phyloP scores from a whole-genome alignment of 1,284 basidiomycete genomes.

The Microbotryum lychnidis-dioicae region DNA sequence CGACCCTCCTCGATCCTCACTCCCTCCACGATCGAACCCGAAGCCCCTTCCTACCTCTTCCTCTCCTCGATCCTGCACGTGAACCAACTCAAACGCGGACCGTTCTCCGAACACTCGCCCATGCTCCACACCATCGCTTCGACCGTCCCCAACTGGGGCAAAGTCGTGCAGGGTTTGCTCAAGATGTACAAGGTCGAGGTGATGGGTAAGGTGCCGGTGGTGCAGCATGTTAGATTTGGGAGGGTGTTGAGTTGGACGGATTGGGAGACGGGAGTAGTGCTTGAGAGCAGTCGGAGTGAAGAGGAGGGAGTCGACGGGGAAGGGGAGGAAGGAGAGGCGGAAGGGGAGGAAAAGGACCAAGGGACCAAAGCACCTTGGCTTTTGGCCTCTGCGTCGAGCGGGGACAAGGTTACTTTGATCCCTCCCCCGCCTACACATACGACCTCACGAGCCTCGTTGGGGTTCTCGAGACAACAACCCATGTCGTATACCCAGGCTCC shows the following conservation, averaged over 20 bases:
- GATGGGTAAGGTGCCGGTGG: slow-evolving; percentile 88
- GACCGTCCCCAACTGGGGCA: slow-evolving; percentile 76
- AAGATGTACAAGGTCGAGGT: slow-evolving; percentile 98
- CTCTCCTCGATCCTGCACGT: slow-evolving; percentile 61
- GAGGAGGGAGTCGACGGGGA: slow-evolving; percentile 12
- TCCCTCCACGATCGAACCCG: slow-evolving; percentile 48
- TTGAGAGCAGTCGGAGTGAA: slow-evolving; percentile 13
- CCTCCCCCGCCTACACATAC: background rate
- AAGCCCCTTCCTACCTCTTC: slow-evolving; percentile 36
- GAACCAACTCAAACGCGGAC: slow-evolving; percentile 67
- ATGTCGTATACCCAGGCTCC: background rate
- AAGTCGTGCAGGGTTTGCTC: slow-evolving; percentile 78
- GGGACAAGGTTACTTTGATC: background rate
- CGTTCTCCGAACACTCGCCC: slow-evolving; percentile 87
- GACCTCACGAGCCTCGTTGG: background rate
- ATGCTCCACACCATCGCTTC: slow-evolving; percentile 77
- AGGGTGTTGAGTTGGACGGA: slow-evolving; percentile 23
- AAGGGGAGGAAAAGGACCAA: background rate
- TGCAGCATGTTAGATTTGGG: slow-evolving; percentile 86
- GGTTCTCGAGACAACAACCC: background rate
- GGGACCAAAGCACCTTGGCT: slow-evolving; percentile 26
- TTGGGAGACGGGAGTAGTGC: slow-evolving; percentile 2
- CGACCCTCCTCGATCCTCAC: slow-evolving; percentile 52
- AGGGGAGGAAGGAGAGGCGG: slow-evolving; percentile 2
- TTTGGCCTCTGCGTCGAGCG: slow-evolving; percentile 2